phyloP scores from a whole-genome alignment of 2,329 filamentous ascomycete genomes.

The Cadophora luteo-olivacea region DNA sequence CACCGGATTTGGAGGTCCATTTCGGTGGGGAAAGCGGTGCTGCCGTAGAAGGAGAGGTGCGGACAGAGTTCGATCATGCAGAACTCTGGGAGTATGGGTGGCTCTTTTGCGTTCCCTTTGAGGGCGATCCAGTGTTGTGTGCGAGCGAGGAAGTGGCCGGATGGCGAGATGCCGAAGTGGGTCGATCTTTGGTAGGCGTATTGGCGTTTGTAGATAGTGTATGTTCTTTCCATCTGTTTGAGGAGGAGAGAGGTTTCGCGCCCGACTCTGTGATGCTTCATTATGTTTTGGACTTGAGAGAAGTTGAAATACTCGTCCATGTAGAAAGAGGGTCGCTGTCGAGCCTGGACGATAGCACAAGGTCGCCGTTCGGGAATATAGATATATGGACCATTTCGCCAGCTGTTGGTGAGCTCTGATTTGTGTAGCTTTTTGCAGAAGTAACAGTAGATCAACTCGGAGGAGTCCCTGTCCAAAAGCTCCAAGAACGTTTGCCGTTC shows the following conservation, averaged over 20 bases:
- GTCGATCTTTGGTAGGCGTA: background rate
- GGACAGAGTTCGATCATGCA: background rate
- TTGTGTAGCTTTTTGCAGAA: background rate
- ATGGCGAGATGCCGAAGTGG: background rate
- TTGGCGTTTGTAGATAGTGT: background rate
- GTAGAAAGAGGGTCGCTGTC: background rate
- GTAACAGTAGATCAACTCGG: background rate
- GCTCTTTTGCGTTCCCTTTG: background rate
- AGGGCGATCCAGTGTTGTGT: background rate
- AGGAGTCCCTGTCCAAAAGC: background rate
- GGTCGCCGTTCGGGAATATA: background rate
- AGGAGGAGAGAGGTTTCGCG: background rate
- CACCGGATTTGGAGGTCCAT: background rate
- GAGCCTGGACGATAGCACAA: background rate
- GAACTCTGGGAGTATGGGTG: background rate
- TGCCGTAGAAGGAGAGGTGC: background rate
- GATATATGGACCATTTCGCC: background rate
- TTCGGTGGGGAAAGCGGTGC: background rate
- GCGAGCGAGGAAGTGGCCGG: background rate
- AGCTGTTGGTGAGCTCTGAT: background rate
- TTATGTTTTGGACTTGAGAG: background rate
- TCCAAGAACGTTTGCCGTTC: background rate
- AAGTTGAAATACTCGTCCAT: background rate
- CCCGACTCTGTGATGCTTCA: background rate
- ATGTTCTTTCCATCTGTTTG: background rate